Base-by-base conservation (phyloP, 2,329 filamentous ascomycete species). In the Trichoderma brevicompactum region DNA sequence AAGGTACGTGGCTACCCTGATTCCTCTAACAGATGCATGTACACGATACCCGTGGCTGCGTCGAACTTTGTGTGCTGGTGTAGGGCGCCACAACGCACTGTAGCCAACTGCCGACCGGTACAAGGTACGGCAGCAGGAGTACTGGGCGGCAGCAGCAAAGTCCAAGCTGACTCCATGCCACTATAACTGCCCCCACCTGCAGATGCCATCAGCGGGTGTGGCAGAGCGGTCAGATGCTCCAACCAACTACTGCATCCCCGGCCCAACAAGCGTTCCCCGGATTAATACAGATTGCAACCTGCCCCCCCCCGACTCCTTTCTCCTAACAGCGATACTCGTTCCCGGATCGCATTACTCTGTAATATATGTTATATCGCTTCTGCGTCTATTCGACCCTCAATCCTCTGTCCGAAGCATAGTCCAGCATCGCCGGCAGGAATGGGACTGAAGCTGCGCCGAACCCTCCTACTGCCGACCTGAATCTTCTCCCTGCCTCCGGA, bases 171-270 rank as follows among this genome's bases (percentile, higher is more conserved):
- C 34, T 23, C 19, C 58, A 62, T 19, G 48, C 48, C 58, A 40
- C 58, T 44, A 36, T 43, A 53, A 19, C 15, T 10, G 48, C 17
- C 60, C 49, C 64, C 64, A 62, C 64, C 23, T 32, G 36, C 44
- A 61, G 32, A 56, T 46, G 58, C 58, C 49, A 49, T 50, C 64
- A 55, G 56, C 63, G 63, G 63, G 63, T 53, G 62, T 60, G 63
- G 63, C 63, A 65, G 54, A 65, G 63, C 64, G 64, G 64, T 66
- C 64, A 66, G 64, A 66, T 65, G 64, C 53, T 43, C 62, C 54
- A 49, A 56, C 52, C 41, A 53, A 36, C 15, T 17, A 32, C 6
- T 52, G 43, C n/a, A 48, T 43, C 58, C 58, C 46, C 52, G 41
- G 52, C 52, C 19, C 52, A 17, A 23, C 52, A 54, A 15, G 36